Evolutionary conservation across 352 stramenopile species (phyloP).

Genomic region (Thalassiosira delicatula): DNA sequence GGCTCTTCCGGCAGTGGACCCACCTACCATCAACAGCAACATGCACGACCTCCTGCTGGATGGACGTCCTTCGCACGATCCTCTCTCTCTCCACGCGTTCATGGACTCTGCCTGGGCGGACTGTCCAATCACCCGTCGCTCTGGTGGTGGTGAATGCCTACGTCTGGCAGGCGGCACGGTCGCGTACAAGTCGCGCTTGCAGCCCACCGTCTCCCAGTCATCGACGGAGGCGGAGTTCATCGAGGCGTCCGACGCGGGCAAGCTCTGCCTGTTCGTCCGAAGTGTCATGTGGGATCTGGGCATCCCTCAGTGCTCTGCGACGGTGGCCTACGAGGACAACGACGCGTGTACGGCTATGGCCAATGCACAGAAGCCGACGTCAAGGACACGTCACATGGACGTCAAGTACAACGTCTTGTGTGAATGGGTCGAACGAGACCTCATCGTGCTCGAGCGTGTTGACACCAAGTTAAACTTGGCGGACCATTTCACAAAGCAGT

Average conservation of each 20-base stretch:
- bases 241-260: slow-evolving; percentile 2
- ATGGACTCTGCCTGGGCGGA: slow-evolving; percentile 31
- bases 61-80: background rate
- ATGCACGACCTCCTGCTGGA: background rate
- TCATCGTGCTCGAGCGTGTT: slow-evolving; percentile 4
- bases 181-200: slow-evolving; percentile 14
- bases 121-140: slow-evolving; percentile 28
- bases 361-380: slow-evolving; percentile 42
- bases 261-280: slow-evolving; percentile 9
- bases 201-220: slow-evolving; percentile 3
- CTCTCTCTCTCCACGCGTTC: slow-evolving; percentile 1
- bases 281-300: slow-evolving; percentile 33
- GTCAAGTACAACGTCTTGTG: no score
- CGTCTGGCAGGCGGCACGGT: slow-evolving; percentile 9
- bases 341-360: slow-evolving; percentile 39
- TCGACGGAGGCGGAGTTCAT: slow-evolving; percentile 32
- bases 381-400: slow-evolving; percentile 26
- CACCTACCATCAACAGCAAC: slow-evolving; percentile 18
- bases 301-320: slow-evolving; percentile 15
- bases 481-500: slow-evolving; percentile 14
- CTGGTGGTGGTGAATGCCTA: background rate
- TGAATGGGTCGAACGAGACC: slow-evolving; percentile 19
- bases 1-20: background rate
- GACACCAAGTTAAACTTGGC: slow-evolving; percentile 1
- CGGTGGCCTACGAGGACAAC: slow-evolving; percentile 42